phyloP scores from a whole-genome alignment of 139 green algal genomes.

The Chlamydomonas urium region DNA sequence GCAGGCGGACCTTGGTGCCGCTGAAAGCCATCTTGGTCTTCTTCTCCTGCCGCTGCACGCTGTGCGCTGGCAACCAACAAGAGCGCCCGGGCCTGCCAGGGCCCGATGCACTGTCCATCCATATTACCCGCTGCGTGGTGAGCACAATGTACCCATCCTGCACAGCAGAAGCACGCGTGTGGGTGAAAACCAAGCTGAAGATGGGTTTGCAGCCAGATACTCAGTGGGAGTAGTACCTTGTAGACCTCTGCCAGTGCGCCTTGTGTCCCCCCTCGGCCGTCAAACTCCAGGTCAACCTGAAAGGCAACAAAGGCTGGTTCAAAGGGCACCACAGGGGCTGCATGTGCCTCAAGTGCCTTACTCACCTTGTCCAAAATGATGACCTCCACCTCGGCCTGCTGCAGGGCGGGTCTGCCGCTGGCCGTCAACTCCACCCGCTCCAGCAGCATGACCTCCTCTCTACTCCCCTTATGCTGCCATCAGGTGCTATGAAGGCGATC shows the following conservation, averaged over 20 bases:
- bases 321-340: background rate
- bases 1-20: constrained; percentile 32
- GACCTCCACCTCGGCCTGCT: constrained; percentile 57
- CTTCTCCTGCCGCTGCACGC: background rate
- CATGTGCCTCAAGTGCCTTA: background rate
- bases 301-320: background rate
- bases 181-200: no score
- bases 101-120: constrained; percentile 32
- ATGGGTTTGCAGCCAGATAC: background rate
- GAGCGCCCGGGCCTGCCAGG: constrained; percentile 9
- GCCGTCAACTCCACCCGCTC: constrained; percentile 34
- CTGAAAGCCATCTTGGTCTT: background rate
- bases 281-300: constrained; percentile 63
- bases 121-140: constrained; percentile 49
- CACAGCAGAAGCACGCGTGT: background rate
- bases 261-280: constrained; percentile 29
- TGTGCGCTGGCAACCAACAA: constrained; percentile 27
- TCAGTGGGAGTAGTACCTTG: constrained; percentile 12
- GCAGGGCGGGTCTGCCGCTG: constrained; percentile 54
- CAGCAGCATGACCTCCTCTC: constrained; percentile 37
- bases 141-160: constrained; percentile 47
- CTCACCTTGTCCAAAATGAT: constrained; percentile 56
- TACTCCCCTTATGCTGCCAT: no score
- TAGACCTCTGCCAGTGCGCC: constrained; percentile 20
- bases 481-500: no score